Percentiles rank a stretch among this genome's conserved stretches.
Conservation (phyloP, 352 stramenopile genomes). For the Albugo candida region DNA sequence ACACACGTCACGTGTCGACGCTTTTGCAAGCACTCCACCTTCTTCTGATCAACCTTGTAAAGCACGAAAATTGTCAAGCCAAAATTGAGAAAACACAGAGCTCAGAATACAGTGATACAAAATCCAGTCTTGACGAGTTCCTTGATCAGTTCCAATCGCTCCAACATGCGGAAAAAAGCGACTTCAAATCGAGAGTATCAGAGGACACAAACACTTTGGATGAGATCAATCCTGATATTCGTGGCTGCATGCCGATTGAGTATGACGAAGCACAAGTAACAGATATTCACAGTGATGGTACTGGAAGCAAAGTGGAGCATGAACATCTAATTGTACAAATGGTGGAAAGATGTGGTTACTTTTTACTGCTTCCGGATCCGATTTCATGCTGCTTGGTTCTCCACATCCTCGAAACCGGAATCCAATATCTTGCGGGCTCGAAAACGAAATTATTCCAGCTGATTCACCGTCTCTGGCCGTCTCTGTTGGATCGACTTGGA, state of each 20-base stretch:
- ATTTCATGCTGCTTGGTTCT: conserved; percentile 54
- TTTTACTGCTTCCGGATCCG: conserved; percentile 41
- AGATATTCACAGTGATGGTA: neutral
- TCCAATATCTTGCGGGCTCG: conserved; percentile 22
- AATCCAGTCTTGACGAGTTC: neutral
- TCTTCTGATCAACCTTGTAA: neutral
- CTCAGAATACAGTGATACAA: neutral
- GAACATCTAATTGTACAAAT: conserved; percentile 44
- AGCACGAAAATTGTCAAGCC: neutral
- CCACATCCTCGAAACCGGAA: conserved; percentile 39
- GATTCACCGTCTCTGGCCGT: conserved; percentile 53
- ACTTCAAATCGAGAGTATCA: neutral
- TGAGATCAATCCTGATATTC: neutral
- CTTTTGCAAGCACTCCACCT: conserved; percentile 18
- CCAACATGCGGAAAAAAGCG: neutral
- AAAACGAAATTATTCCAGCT: conserved; percentile 44
- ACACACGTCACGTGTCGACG: conserved; percentile 23
- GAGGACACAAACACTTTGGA: conserved; percentile 24
- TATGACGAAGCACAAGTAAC: neutral
- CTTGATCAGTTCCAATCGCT: neutral
- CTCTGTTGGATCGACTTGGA: conserved; percentile 33
- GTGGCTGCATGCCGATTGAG: neutral
- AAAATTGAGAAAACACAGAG: conserved; percentile 1
- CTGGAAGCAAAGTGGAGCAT: conserved; percentile 9
- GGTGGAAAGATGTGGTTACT: conserved; percentile 54